phyloP scores from a whole-genome alignment of 2,329 filamentous ascomycete species.

The Penicillium verrucosum region DNA sequence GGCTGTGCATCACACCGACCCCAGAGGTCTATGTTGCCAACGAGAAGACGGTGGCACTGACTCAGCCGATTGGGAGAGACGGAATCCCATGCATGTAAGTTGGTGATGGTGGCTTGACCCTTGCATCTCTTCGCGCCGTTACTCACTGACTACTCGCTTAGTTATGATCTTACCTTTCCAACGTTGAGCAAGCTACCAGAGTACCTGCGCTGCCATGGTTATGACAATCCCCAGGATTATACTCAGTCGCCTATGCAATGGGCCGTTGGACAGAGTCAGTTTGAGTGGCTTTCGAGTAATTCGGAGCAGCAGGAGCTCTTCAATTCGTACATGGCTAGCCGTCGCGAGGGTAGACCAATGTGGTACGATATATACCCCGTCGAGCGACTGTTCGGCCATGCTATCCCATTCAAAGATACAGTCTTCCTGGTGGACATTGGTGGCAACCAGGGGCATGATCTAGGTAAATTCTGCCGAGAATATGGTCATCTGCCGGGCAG shows the following conservation, averaged over 20 bases:
- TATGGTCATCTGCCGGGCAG: conserved; percentile 33
- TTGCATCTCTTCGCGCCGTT: neutral
- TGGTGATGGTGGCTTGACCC: neutral
- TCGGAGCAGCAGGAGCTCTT: conserved; percentile 28
- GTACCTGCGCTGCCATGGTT: conserved; percentile 29
- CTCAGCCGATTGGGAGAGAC: conserved; percentile 29
- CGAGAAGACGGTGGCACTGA: conserved; percentile 27
- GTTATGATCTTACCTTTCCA: conserved; percentile 31
- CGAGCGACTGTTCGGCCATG: conserved; percentile 23
- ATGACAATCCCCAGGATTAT: conserved; percentile 30
- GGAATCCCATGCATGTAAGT: conserved; percentile 32
- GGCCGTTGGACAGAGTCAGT: conserved; percentile 33
- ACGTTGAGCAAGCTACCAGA: conserved; percentile 31
- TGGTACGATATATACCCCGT: conserved; percentile 36
- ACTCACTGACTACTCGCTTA: neutral
- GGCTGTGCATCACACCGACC: conserved; percentile 22
- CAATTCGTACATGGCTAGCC: conserved; percentile 36
- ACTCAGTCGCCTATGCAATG: conserved; percentile 30
- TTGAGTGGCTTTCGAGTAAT: conserved; percentile 32
- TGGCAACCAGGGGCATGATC: conserved; percentile 42
- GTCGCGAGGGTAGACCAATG: conserved; percentile 27
- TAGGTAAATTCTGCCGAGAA: conserved; percentile 30
- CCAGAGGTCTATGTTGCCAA: conserved; percentile 26
- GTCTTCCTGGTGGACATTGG: conserved; percentile 44
- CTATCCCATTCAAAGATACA: conserved; percentile 24